These are phyloP conservation scores for Herpetomonas tarakana DNA, from an alignment of 208 protist genomes.

Conservation along the genomic window DNA sequence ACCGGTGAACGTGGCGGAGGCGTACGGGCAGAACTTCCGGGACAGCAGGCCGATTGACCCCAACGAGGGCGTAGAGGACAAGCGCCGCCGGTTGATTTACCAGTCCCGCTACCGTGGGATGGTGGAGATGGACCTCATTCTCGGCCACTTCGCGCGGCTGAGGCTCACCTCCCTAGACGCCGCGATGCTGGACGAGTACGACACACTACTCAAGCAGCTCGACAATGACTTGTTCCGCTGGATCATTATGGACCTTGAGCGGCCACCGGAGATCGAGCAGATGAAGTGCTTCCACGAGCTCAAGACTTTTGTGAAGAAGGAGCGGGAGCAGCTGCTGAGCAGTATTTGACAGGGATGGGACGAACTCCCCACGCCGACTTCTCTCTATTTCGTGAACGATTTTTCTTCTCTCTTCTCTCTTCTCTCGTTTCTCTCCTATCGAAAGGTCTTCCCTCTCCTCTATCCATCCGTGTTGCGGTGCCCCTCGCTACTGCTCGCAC, in stretches of 20 bases:
- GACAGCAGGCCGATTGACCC: slow-evolving; percentile 50
- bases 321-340: slow-evolving; percentile 54
- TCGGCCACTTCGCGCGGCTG: slow-evolving; percentile 71
- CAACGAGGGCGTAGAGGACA: slow-evolving; percentile 53
- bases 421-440: not conserved
- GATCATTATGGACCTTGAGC: slow-evolving; percentile 63
- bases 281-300: slow-evolving; percentile 44
- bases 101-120: slow-evolving; percentile 86
- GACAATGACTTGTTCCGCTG: slow-evolving; percentile 87
- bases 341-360: slow-evolving; percentile 7
- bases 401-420: not conserved
- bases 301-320: slow-evolving; percentile 52
- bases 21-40: slow-evolving; percentile 50
- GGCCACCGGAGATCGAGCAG: slow-evolving; percentile 46
- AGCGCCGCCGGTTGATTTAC: slow-evolving; percentile 74
- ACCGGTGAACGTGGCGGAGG: slow-evolving; percentile 25
- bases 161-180: slow-evolving; percentile 39
- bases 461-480: too few relatives aligned
- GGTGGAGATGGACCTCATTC: slow-evolving; percentile 90
- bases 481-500: too few relatives aligned
- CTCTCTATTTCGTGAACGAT: slow-evolving; percentile 1
- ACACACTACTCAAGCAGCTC: slow-evolving; percentile 76
- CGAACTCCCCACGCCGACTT: not conserved
- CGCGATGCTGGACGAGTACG: slow-evolving; percentile 75
- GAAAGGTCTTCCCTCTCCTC: not conserved